A percentile compares a stretch with the other conserved stretches of the same genome.
Evolutionary conservation across 345 rosid genomes (phyloP).

Genomic region (Pseudoturritis turrita): DNA sequence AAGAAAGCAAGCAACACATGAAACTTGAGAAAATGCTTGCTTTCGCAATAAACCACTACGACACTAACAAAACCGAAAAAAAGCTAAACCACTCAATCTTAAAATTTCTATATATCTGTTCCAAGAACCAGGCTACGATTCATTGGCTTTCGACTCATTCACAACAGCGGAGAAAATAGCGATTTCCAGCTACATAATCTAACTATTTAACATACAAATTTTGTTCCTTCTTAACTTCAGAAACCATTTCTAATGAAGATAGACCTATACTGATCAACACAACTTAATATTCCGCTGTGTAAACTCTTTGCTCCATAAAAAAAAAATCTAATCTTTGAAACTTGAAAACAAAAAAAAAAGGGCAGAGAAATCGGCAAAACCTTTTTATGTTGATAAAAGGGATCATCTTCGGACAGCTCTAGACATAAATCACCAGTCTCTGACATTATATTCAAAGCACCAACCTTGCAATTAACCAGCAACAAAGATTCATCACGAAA

Average conservation of each 20-base stretch:
- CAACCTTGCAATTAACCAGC: conserved; percentile 39
- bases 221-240: background rate
- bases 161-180: no score
- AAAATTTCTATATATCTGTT: no score
- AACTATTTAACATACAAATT: background rate
- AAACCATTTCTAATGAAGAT: background rate
- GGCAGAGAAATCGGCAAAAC: conserved; percentile 3
- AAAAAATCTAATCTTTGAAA: background rate
- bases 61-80: no score
- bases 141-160: no score
- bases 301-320: background rate
- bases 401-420: conserved; percentile 52
- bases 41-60: background rate
- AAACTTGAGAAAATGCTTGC: background rate
- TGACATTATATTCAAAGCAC: conserved; percentile 20
- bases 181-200: no score
- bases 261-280: background rate
- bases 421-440: conserved; percentile 37
- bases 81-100: no score
- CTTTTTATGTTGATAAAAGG: conserved; percentile 59
- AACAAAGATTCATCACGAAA: background rate
- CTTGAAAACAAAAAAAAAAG: background rate
- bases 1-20: background rate
- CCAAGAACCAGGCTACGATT: no score
- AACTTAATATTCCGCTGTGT: background rate